Conservation (phyloP, 2,329 filamentous ascomycete genomes). For the Leptographium wingfieldii region DNA sequence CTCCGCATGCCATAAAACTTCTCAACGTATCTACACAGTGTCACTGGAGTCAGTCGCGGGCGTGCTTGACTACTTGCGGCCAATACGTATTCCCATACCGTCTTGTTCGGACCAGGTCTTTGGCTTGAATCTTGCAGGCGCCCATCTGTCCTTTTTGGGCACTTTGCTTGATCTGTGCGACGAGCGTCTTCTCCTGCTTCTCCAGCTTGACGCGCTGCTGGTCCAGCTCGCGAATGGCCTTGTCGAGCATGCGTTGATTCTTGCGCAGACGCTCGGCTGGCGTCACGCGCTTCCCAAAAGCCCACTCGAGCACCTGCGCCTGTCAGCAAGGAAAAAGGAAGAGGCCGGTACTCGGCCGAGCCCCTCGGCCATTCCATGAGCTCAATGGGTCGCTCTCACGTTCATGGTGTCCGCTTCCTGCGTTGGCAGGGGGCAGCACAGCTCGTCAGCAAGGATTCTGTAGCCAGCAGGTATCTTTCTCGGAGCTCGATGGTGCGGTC, state of each 20-base stretch:
- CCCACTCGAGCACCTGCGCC: conserved; percentile 89
- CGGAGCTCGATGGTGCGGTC: background rate
- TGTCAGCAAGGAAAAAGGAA: background rate
- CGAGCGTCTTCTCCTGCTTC: conserved; percentile 96
- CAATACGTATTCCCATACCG: conserved; percentile 32
- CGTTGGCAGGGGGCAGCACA: background rate
- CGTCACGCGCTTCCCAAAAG: conserved; percentile 98
- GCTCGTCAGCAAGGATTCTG: background rate
- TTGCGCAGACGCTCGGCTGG: conserved; percentile 81
- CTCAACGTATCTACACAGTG: conserved; percentile 62
- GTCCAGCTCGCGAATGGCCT: conserved; percentile 92
- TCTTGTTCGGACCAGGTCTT: conserved; percentile 86
- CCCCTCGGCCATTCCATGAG: background rate
- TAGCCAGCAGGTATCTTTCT: background rate
- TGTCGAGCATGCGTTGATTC: conserved; percentile 93
- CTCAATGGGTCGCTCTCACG: background rate
- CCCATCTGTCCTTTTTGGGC: conserved; percentile 97
- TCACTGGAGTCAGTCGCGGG: background rate
- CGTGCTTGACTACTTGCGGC: background rate
- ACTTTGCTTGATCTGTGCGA: conserved; percentile 93
- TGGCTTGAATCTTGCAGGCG: conserved; percentile 96
- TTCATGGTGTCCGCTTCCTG: background rate
- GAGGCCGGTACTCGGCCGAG: background rate
- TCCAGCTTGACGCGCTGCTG: conserved; percentile 91
- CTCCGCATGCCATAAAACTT: conserved; percentile 99